phyloP scores from a whole-genome alignment of 2,329 filamentous ascomycete genomes.

The Claviceps pazoutovae region DNA sequence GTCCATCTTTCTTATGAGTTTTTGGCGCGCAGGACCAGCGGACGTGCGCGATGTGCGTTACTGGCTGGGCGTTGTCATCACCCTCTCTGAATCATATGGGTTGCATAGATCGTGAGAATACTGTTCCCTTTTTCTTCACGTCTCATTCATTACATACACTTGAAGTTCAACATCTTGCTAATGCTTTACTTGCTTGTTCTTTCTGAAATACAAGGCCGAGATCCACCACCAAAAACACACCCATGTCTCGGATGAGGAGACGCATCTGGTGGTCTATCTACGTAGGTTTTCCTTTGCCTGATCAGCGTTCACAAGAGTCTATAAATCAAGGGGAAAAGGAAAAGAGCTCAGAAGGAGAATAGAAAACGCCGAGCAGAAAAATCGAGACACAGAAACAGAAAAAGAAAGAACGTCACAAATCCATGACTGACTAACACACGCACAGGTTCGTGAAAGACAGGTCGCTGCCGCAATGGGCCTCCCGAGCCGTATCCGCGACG shows the following conservation, averaged over 20 bases:
- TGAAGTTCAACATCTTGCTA: no score
- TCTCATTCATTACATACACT: no score
- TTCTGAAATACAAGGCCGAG: conserved; percentile 11
- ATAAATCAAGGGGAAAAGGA: no score
- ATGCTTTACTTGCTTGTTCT: not conserved
- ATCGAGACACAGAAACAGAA: not conserved
- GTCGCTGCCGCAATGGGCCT: conserved; percentile 22
- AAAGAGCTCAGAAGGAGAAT: not conserved
- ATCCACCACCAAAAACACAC: conserved; percentile 14
- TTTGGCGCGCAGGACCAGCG: conserved; percentile 36
- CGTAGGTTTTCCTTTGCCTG: conserved; percentile 16
- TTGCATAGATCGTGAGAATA: conserved; percentile 24
- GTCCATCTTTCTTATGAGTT: conserved; percentile 39
- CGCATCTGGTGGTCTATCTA: conserved; percentile 42
- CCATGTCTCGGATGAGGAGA: conserved; percentile 23
- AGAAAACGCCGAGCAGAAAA: not conserved
- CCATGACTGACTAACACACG: not conserved
- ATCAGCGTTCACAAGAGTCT: not conserved
- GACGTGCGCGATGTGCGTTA: conserved; percentile 35
- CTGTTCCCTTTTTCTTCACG: not conserved
- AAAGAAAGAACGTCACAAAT: not conserved
- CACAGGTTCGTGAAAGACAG: conserved; percentile 23
- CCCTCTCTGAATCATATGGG: conserved; percentile 34
- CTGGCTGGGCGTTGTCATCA: conserved; percentile 36
- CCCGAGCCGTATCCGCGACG: conserved; percentile 23